Percentiles rank a stretch among this genome's conserved stretches.
Conservation (phyloP, 768 basidiomycete species). For the Suillus alpinus region DNA sequence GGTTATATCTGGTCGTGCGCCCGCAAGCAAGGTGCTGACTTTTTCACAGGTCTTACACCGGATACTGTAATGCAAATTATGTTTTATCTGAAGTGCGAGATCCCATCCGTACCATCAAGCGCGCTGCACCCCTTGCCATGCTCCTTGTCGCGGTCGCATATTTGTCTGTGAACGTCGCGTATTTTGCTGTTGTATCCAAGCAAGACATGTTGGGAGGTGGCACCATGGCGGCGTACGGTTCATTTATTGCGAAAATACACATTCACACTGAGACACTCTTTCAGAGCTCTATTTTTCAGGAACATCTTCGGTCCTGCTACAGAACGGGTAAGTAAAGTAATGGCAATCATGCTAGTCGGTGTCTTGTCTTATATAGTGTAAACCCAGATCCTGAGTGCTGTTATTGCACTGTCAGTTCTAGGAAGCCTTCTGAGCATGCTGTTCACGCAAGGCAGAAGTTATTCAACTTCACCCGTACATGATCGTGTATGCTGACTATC, state of each 20-base stretch:
- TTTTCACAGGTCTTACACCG: slow-evolving; percentile 58
- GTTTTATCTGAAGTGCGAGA: slow-evolving; percentile 68
- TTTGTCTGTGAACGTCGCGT: slow-evolving; percentile 65
- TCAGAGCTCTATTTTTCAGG: slow-evolving; percentile 69
- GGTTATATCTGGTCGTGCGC: slow-evolving; percentile 1
- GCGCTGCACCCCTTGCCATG: slow-evolving; percentile 68
- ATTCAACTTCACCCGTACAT: slow-evolving; percentile 8
- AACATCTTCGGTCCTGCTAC: slow-evolving; percentile 64
- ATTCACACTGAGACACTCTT: background rate
- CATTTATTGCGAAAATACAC: background rate
- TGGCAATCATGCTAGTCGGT: background rate
- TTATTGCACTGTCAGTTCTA: slow-evolving; percentile 63
- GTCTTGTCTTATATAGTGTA: background rate
- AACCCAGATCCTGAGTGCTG: slow-evolving; percentile 51
- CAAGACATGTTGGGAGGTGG: slow-evolving; percentile 63
- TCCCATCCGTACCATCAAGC: slow-evolving; percentile 68
- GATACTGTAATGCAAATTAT: slow-evolving; percentile 75
- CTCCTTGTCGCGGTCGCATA: slow-evolving; percentile 57
- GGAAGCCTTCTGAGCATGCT: slow-evolving; percentile 64
- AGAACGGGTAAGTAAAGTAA: slow-evolving; percentile 45
- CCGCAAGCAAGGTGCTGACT: background rate
- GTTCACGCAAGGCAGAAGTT: slow-evolving; percentile 68
- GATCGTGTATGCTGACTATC: slow-evolving; percentile 6
- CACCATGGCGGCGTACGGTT: slow-evolving; percentile 63
- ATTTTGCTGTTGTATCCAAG: slow-evolving; percentile 72